Evolutionary conservation across 2,329 filamentous ascomycete species (phyloP).

Genomic region (Fusarium pseudonygamai): DNA sequence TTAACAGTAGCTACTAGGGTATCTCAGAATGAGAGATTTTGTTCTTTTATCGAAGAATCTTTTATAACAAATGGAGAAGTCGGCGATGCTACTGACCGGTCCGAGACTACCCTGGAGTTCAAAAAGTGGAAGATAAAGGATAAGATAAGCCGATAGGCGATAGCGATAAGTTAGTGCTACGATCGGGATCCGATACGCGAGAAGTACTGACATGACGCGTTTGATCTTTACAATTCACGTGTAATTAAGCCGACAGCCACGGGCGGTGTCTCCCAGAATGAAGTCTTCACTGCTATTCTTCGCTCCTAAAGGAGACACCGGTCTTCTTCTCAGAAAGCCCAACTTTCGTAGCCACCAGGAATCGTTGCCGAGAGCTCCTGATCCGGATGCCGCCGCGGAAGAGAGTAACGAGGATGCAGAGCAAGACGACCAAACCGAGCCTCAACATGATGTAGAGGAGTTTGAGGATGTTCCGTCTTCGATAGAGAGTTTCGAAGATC

Average conservation of each 20-base stretch:
- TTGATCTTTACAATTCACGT: not conserved
- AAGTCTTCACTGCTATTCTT: not conserved
- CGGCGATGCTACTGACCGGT: too few species aligned
- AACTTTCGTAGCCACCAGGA: not conserved
- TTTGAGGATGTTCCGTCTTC: accelerated
- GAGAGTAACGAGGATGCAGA: too few species aligned
- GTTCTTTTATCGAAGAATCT: too few species aligned
- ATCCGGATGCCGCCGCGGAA: accelerated
- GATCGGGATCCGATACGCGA: not conserved
- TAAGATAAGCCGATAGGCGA: not conserved
- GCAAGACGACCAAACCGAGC: not conserved
- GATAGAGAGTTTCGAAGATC: accelerated
- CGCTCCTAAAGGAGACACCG: not conserved
- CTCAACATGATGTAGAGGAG: accelerated
- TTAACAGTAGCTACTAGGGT: too few species aligned
- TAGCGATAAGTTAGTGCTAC: not conserved
- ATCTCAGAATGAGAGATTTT: too few species aligned
- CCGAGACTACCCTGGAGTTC: too few species aligned
- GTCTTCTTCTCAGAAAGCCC: not conserved
- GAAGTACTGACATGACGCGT: not conserved
- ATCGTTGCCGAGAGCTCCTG: accelerated
- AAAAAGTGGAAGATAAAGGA: too few species aligned
- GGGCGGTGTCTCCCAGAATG: not conserved
- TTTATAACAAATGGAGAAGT: too few species aligned
- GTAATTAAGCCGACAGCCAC: not conserved